Evolutionary conservation across 73 alveolate genomes (phyloP), one percentile per base, ranked within the genome.

Genomic region (Paramecium primaurelia): DNA sequence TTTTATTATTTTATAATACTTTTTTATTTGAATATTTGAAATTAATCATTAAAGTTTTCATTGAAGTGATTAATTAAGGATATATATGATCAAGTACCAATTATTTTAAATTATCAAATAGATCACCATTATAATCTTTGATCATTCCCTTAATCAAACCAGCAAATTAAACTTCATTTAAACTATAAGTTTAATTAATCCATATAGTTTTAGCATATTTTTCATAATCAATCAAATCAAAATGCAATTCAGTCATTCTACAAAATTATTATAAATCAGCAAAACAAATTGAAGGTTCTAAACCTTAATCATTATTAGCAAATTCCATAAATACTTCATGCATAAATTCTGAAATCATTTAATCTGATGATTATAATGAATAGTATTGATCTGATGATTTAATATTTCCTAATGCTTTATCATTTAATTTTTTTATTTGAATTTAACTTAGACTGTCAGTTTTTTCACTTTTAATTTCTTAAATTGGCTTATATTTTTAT

Each of bases 271-370:
- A 44, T 22, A 80, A 47, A 28, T 80, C 91, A 45, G 30, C 34
- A 80, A n/a, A 80, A 49, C 91, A 80, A 2, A 80, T 80, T 3
- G 91, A 80, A 4, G 91, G 91, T 28, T 40, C 77, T 10, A 40
- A 45, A 7, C 45, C 73, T 49, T 80, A 40, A 8, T 80, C 91
- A n/a, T 80, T 32, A 80, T 80, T 80, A 5, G 77, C 75, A 80
- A 80, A 80, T 25, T 80, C 91, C 91, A 80, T 80, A 80, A 80
- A 80, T 45, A 80, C 91, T 47, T 80, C 91, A 9, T 80, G 91
- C 75, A 80, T 42, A 44, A 80, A 80, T 7, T 80, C 36, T 45
- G 75, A 58, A 28, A 80, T 28, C 75, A 45, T 22, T 40, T 80
- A 5, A 49, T 80, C 45, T 6, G 36, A 20, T 80, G 42, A 40